phyloP scores from a whole-genome alignment of 2,329 filamentous ascomycete genomes.

The Aspergillus terreus region DNA sequence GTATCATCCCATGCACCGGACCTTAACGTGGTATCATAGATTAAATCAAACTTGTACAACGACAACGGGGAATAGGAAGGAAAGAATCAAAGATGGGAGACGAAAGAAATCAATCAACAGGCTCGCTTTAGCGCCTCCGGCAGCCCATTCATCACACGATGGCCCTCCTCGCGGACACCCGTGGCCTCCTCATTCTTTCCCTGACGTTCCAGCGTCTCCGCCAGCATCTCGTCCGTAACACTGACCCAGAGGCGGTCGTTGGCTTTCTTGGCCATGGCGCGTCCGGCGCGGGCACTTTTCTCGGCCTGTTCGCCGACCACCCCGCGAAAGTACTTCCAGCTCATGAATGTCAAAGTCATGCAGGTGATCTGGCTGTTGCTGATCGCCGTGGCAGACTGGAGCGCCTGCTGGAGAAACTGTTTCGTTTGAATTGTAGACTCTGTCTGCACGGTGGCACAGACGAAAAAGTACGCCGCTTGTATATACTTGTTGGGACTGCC shows the following conservation, averaged over 20 bases:
- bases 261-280: constrained; percentile 64
- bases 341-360: constrained; percentile 82
- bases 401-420: constrained; percentile 68
- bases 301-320: constrained; percentile 77
- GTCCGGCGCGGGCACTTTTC: constrained; percentile 69
- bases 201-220: constrained; percentile 69
- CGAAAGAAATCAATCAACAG: constrained; percentile 8
- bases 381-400: constrained; percentile 65
- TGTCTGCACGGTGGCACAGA: constrained; percentile 65
- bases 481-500: constrained; percentile 72
- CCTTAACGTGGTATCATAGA: constrained; percentile 30
- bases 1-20: background rate
- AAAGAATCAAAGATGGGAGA: background rate
- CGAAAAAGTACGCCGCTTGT: constrained; percentile 70
- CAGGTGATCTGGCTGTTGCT: constrained; percentile 76
- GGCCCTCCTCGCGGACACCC: constrained; percentile 43
- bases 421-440: constrained; percentile 74
- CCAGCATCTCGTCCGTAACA: constrained; percentile 74
- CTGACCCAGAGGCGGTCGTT: constrained; percentile 74
- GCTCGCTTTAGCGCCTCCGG: constrained; percentile 34
- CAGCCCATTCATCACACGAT: constrained; percentile 35
- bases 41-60: constrained; percentile 7
- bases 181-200: constrained; percentile 57
- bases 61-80: background rate
- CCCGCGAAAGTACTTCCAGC: constrained; percentile 73